Evolutionary conservation across 768 basidiomycete genomes (phyloP), one percentile per base, ranked within the genome.

Genomic region (Leccinum disarticulatum): DNA sequence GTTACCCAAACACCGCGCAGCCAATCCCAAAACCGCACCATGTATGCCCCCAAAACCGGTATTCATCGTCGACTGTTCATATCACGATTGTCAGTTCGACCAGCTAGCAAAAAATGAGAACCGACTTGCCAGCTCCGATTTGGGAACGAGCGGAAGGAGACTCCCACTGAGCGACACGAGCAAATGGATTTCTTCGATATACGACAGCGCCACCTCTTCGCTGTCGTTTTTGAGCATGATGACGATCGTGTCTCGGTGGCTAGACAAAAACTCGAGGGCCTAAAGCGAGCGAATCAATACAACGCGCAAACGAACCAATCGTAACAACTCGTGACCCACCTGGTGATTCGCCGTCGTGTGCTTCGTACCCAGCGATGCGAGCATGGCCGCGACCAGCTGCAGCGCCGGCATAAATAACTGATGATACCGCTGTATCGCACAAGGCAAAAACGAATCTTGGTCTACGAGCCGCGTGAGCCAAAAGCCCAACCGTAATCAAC

Each of bases 1-100:
- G 53, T 77, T 77, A 6, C 84, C 82, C 19, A 95, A 80, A 66
- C 83, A 86, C 63, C 83, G 82, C 27, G 93, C 87, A 0, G 93
- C 86, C 6, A 97, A 77, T 17, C 82, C 79, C 10, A 95, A 77
- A 38, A 95, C 83, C 1, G 91, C 88, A 2, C 85, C 79, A 67
- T 98, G 95, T 50, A 96, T 82, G 0, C 87, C 85, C 3, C 95
- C 95, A 67, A 93, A 96, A 4, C 91, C 90, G 2, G 91, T 82
- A 61, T 83, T 86, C 25, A 84, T 79, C n/a, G 84, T 81, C 52
- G 80, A 70, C 84, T 41, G 17, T 41, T 41, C 7, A 36, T 41
- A n/a, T n/a, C n/a, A n/a, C 14, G n/a, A 36, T 9, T 0, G n/a
- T 62, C 51, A 63, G 58, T 28, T 38, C 35, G 8, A 41, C 38